phyloP scores from a whole-genome alignment of 345 rosid species.

The Sisymbrium irio region DNA sequence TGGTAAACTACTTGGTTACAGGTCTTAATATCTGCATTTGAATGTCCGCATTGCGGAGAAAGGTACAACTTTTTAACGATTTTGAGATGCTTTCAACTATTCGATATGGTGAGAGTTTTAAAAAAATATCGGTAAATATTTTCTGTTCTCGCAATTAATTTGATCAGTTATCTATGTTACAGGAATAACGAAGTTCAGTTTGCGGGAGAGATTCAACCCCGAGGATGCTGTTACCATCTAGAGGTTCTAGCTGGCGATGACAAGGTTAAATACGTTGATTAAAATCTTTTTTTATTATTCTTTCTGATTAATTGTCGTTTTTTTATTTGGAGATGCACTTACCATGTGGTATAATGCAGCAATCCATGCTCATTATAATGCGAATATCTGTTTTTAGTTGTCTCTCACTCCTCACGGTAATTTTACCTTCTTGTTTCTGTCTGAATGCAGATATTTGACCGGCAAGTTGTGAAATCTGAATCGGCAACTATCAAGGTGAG shows the following conservation, averaged over 20 bases:
- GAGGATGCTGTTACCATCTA: constrained; percentile 64
- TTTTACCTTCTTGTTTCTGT: background rate
- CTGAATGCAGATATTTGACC: constrained; percentile 57
- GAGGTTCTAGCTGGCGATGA: constrained; percentile 59
- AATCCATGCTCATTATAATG: background rate
- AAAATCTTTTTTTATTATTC: background rate
- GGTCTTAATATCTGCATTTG: constrained; percentile 89
- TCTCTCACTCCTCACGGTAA: background rate
- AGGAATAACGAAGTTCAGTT: constrained; percentile 97
- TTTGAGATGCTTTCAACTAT: background rate
- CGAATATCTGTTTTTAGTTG: background rate
- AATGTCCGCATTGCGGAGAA: constrained; percentile 87
- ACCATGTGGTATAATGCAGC: background rate
- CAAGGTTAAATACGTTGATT: constrained; percentile 43
- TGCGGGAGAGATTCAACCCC: constrained; percentile 88
- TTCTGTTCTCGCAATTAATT: background rate
- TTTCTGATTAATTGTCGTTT: background rate
- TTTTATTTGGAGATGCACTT: background rate
- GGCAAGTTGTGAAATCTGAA: constrained; percentile 75
- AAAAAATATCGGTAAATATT: background rate
- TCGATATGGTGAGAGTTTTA: background rate
- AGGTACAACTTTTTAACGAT: constrained; percentile 44
- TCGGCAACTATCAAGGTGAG: constrained; percentile 63
- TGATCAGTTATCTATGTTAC: background rate
- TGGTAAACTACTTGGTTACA: constrained; percentile 31